phyloP scores from a whole-genome alignment of 108 stramenopile genomes.

The Skeletonema grethae region DNA sequence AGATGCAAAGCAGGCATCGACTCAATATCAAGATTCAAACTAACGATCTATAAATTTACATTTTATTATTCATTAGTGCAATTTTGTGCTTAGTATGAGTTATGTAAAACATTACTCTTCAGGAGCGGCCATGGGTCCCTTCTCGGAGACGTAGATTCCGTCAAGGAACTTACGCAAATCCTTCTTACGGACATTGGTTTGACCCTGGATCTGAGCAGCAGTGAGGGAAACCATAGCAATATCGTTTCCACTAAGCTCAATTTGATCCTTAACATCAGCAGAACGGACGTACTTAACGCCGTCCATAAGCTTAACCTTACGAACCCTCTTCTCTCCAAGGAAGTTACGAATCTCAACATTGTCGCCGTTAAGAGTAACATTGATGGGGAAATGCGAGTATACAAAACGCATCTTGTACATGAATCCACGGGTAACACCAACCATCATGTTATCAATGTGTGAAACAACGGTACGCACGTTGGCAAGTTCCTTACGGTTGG shows the following conservation, averaged over 20 bases:
- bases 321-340: constrained; percentile 98
- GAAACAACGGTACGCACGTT: constrained; percentile 97
- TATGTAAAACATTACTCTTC: constrained; percentile 46
- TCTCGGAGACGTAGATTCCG: constrained; percentile 99
- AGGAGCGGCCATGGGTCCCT: constrained; percentile 73
- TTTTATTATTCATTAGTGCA: constrained; percentile 8
- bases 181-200: constrained; percentile 96
- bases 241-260: constrained; percentile 96
- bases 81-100: constrained; percentile 23
- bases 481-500: constrained; percentile 95
- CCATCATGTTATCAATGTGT: constrained; percentile 99
- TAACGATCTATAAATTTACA: constrained; percentile 2
- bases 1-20: no score
- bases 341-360: constrained; percentile 99
- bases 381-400: constrained; percentile 99
- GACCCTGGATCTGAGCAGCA: constrained; percentile 94
- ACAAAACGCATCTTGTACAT: constrained; percentile 99
- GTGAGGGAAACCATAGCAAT: constrained; percentile 95
- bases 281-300: constrained; percentile 94
- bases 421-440: constrained; percentile 98
- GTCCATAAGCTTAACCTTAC: constrained; percentile 83
- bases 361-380: constrained; percentile 81
- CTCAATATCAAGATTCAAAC: background rate
- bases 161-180: constrained; percentile 99
- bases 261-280: constrained; percentile 98